These are phyloP conservation scores for Plasmodium relictum DNA, from an alignment of 169 alveolate species.

Conservation along the genomic window DNA sequence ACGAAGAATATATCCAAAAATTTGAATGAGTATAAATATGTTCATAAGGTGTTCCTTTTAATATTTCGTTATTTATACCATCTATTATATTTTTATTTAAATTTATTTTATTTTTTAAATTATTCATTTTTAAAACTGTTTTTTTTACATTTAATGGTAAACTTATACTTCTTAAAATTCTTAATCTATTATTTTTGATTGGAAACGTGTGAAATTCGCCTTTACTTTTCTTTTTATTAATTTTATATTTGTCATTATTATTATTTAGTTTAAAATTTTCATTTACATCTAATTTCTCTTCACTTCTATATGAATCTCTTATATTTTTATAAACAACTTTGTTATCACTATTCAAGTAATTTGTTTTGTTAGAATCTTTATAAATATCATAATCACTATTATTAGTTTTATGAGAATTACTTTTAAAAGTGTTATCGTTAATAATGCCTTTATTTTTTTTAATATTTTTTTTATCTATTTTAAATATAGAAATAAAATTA, in stretches of 20 bases:
- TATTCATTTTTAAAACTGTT: conserved; percentile 42
- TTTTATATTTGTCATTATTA: conserved; percentile 1
- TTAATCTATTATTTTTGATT: conserved; percentile 2
- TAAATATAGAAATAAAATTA: too few species aligned
- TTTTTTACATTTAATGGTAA: conserved; percentile 34
- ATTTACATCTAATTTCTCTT: neutral
- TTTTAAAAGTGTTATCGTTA: neutral
- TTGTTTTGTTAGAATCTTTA: too few species aligned
- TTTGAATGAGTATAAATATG: conserved; percentile 70
- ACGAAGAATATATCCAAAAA: conserved; percentile 73
- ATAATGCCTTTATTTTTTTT: neutral
- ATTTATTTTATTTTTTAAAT: conserved; percentile 52
- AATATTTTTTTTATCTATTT: neutral
- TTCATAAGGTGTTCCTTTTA: conserved; percentile 71
- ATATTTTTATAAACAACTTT: neutral
- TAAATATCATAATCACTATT: too few species aligned
- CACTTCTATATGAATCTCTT: neutral
- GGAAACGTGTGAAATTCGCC: too few species aligned
- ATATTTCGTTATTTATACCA: conserved; percentile 59
- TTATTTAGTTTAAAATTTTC: neutral
- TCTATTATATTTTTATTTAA: conserved; percentile 69
- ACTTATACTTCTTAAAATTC: conserved; percentile 57
- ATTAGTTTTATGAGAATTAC: neutral
- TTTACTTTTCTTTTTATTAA: neutral
- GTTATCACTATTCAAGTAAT: too few species aligned